These are phyloP conservation scores for Pythium scleroteichum DNA, from an alignment of 352 stramenopile species.

Conservation along the genomic window DNA sequence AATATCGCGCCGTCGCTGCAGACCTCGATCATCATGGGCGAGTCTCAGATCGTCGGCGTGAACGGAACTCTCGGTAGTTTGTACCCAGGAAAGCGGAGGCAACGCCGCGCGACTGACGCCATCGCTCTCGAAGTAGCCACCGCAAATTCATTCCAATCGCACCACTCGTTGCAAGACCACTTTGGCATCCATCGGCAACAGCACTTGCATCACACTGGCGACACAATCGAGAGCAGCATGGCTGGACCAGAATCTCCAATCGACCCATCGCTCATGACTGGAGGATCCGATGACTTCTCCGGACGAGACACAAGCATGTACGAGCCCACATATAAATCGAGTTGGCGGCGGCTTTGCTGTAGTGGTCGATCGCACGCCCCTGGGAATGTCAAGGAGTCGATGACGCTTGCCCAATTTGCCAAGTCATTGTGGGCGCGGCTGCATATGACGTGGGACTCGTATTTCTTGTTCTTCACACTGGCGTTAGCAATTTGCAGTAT, in stretches of 20 bases:
- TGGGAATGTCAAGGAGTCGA: conserved; percentile 2
- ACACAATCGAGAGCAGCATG: conserved; percentile 11
- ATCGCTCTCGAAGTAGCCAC: conserved; percentile 12
- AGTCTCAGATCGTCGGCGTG: conserved; percentile 44
- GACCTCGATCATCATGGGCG: conserved; percentile 76
- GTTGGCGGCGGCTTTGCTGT: conserved; percentile 16
- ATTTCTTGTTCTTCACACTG: conserved; percentile 59
- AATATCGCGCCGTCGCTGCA: conserved; percentile 77
- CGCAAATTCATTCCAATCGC: neutral
- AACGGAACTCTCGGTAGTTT: conserved; percentile 32
- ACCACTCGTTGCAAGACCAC: conserved; percentile 22
- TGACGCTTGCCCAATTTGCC: conserved; percentile 27
- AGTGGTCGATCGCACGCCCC: neutral
- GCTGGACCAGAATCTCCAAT: conserved; percentile 4
- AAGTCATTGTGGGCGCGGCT: conserved; percentile 55
- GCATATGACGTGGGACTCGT: conserved; percentile 75
- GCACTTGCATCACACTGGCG: conserved; percentile 21
- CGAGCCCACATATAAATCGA: neutral
- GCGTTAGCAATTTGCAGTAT: conserved; percentile 53
- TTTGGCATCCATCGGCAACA: conserved; percentile 15
- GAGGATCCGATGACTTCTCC: conserved; percentile 21
- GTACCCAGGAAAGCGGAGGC: conserved; percentile 23
- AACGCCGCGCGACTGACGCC: conserved; percentile 26
- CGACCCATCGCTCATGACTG: conserved; percentile 7
- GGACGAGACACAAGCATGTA: conserved; percentile 8